Conservation (phyloP, 352 stramenopile species). For the Phytophthora sojae region DNA sequence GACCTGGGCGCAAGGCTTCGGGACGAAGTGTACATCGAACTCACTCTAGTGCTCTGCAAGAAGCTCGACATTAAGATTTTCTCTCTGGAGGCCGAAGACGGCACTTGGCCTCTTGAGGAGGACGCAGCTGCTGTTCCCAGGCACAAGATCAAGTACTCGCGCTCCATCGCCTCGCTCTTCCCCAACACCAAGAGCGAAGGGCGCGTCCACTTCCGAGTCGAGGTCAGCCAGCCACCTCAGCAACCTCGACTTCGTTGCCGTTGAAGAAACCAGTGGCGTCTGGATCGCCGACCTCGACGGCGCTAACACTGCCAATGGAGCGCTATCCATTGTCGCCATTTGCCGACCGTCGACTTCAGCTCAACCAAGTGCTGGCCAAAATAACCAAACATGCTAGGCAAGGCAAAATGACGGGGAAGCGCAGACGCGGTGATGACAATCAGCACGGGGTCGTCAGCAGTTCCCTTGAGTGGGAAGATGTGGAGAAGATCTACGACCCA, state of each 20-base stretch:
- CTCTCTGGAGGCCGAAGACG: constrained; percentile 3
- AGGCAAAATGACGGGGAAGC: not conserved
- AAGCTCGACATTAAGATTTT: constrained; percentile 6
- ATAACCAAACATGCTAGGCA: not conserved
- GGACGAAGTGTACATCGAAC: constrained; percentile 4
- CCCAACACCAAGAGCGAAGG: constrained; percentile 8
- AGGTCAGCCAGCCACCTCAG: not conserved
- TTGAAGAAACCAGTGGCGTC: not conserved
- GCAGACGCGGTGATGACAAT: not conserved
- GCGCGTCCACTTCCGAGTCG: constrained; percentile 14
- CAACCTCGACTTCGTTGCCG: not conserved
- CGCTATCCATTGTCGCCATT: constrained; percentile 1
- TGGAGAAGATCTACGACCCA: constrained; percentile 4
- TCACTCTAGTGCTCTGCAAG: constrained; percentile 4
- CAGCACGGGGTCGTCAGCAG: not conserved
- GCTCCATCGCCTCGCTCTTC: constrained; percentile 7
- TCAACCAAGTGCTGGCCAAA: constrained; percentile 1
- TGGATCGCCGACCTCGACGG: not conserved
- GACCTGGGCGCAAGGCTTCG: constrained; percentile 5
- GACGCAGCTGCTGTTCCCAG: not conserved
- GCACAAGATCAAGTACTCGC: constrained; percentile 2
- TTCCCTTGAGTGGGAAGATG: not conserved
- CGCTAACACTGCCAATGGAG: not conserved
- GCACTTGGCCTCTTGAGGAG: constrained; percentile 1
- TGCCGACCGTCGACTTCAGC: constrained; percentile 2